Percentiles rank a stretch among this genome's conserved stretches.
phyloP scores from a whole-genome alignment of 805 yeast species.

The Kregervanrija fluxuum region DNA sequence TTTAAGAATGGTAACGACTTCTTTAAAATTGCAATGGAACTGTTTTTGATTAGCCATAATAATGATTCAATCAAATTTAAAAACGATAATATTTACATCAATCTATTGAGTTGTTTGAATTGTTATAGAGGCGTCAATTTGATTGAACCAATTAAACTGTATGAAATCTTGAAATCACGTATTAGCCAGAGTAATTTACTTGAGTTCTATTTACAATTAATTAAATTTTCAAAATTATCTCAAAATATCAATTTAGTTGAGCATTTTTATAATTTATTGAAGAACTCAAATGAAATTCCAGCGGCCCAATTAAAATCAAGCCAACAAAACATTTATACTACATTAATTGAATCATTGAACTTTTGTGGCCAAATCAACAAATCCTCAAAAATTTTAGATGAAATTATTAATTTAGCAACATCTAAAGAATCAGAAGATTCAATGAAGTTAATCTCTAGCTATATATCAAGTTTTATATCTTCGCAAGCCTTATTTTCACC shows the following conservation, averaged over 20 bases:
- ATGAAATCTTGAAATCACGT: slow-evolving; percentile 10
- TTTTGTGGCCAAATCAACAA: slow-evolving; percentile 40
- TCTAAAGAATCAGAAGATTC: slow-evolving; percentile 7
- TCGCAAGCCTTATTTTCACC: slow-evolving; percentile 22
- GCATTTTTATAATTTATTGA: slow-evolving; percentile 29
- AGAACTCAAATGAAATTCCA: slow-evolving; percentile 5
- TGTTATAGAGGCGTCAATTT: slow-evolving; percentile 16
- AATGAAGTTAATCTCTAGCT: slow-evolving; percentile 10
- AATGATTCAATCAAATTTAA: slow-evolving; percentile 12
- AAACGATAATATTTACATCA: slow-evolving; percentile 14
- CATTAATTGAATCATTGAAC: slow-evolving; percentile 45
- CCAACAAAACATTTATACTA: slow-evolving; percentile 44
- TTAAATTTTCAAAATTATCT: slow-evolving; percentile 32
- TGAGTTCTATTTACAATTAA: slow-evolving; percentile 31
- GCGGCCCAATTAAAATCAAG: slow-evolving; percentile 9
- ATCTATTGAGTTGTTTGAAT: slow-evolving; percentile 21
- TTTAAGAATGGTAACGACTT: slow-evolving; percentile 37
- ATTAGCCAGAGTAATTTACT: slow-evolving; percentile 8
- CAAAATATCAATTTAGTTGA: slow-evolving; percentile 33
- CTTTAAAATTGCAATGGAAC: slow-evolving; percentile 44
- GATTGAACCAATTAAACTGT: slow-evolving; percentile 13
- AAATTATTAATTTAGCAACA: slow-evolving; percentile 31
- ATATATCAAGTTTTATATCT: slow-evolving; percentile 23
- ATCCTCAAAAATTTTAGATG: slow-evolving; percentile 53
- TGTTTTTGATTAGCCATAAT: slow-evolving; percentile 26